Base-by-base conservation (phyloP, 371 early-diverging fungal species). In the Phascolomyces articulosus region DNA sequence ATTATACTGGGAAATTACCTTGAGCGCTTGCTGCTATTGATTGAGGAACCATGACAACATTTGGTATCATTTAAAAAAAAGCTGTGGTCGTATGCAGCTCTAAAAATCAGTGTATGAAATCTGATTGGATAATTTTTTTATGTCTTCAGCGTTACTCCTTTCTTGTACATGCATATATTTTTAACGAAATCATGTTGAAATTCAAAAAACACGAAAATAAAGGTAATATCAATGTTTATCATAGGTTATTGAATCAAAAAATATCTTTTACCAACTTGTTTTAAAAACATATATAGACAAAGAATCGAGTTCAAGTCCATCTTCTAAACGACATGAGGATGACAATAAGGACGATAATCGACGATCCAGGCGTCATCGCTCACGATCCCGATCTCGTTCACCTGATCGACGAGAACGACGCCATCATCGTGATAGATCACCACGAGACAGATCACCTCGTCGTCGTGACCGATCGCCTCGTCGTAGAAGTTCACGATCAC, bases 131-230 rank as follows among this genome's bases (percentile, higher is more conserved):
- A 11, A 34, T 11, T 9, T 34, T 11, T 9, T 9, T 9, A 34
- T 9, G 34, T 34, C 34, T n/a, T n/a, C n/a, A n/a, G n/a, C n/a
- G n/a, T n/a, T n/a, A n/a, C 34, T 34, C 2, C 34, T 34, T 34
- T 34, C 34, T 11, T 2, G 34, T 34, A 11, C 34, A 34, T 11
- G 34, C 34, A 34, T 34, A 34, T 11, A 34, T 9, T 11, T 9
- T 9, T 9, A 34, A 34, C 34, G 34, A 34, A 34, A 34, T 11
- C 34, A 80, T 80, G 81, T 59, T 80, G 31, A 65, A 70, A 63
- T 80, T 80, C 48, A 80, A 80, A 56, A 80, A 80, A 57, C 81
- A 80, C 74, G 78, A 79, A 15, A 72, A 71, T 58, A 74, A 72
- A 64, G 73, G 74, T 72, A 68, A 62, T 48, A 18, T 60, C n/a